A percentile compares a stretch with the other conserved stretches of the same genome.
phyloP scores from a whole-genome alignment of 257 asterid species.

The Capsicum baccatum region DNA sequence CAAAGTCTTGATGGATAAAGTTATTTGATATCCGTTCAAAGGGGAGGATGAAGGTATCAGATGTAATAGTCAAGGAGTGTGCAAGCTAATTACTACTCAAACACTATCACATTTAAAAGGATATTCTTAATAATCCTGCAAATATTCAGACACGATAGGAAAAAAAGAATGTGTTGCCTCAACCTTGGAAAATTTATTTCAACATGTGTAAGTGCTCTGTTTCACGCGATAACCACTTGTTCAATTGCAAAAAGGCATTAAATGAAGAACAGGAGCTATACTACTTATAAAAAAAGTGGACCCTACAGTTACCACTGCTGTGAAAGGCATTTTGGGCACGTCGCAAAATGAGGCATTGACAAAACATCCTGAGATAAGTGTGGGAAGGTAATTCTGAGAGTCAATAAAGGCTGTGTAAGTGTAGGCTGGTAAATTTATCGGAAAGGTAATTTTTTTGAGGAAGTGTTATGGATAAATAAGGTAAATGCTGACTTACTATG shows the following conservation, averaged over 20 bases:
- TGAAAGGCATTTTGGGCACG: too few species aligned
- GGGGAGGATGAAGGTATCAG: neutral
- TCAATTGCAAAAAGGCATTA: conserved; percentile 16
- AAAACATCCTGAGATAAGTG: neutral
- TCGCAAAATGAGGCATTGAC: neutral
- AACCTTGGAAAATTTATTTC: neutral
- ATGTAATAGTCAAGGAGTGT: neutral
- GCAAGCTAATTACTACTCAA: neutral
- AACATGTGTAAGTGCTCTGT: neutral
- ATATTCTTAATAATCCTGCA: conserved; percentile 4
- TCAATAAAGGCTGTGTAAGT: neutral
- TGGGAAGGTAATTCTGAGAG: neutral
- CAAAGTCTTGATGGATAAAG: neutral
- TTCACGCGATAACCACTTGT: neutral
- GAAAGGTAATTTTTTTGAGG: conserved; percentile 14
- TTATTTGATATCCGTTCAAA: neutral
- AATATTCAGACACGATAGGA: neutral
- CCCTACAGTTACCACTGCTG: neutral
- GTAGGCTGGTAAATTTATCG: neutral
- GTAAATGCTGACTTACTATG: neutral
- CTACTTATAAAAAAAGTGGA: neutral
- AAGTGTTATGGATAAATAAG: conserved; percentile 7
- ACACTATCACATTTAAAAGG: neutral
- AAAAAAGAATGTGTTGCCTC: neutral
- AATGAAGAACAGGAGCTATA: neutral